These are phyloP conservation scores for Nemania sp. DNA, from an alignment of 2,329 filamentous ascomycete species.

Conservation along the genomic window DNA sequence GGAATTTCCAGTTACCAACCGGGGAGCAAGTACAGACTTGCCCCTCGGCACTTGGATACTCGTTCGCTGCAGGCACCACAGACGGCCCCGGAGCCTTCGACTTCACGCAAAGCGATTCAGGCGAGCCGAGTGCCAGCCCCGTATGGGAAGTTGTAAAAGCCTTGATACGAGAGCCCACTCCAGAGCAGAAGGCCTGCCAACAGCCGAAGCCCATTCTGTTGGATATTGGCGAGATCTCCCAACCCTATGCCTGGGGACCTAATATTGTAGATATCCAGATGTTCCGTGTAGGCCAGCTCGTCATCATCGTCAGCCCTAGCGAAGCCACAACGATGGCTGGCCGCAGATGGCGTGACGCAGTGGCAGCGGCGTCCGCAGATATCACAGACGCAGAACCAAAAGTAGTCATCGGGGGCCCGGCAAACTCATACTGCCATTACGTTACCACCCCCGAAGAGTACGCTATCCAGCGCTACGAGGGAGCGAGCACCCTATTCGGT, in stretches of 20 bases:
- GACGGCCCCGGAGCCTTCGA: constrained; percentile 89
- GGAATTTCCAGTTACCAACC: constrained; percentile 72
- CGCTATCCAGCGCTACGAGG: constrained; percentile 85
- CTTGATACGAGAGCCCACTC: constrained; percentile 68
- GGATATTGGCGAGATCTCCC: constrained; percentile 76
- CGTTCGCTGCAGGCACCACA: constrained; percentile 86
- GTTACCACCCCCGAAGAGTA: constrained; percentile 81
- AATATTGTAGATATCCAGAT: constrained; percentile 89
- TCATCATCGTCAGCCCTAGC: constrained; percentile 83
- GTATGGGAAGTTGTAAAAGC: constrained; percentile 77
- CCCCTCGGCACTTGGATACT: constrained; percentile 82
- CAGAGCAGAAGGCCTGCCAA: constrained; percentile 75
- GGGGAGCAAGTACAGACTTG: constrained; percentile 74
- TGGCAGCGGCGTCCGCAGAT: constrained; percentile 53
- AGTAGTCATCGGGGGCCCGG: constrained; percentile 82
- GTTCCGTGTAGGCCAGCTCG: constrained; percentile 78
- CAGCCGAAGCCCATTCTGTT: constrained; percentile 81
- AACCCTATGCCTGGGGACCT: constrained; percentile 82
- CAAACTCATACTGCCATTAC: constrained; percentile 87
- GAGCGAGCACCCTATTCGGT: constrained; percentile 89
- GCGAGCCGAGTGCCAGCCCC: constrained; percentile 69
- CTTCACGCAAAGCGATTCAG: constrained; percentile 81
- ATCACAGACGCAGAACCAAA: constrained; percentile 57
- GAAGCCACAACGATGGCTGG: constrained; percentile 93
- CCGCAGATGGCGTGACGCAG: constrained; percentile 77